Percentiles rank a stretch among this genome's conserved stretches.
phyloP scores from a whole-genome alignment of 2,329 filamentous ascomycete genomes.

The Cladorrhinum sp. region DNA sequence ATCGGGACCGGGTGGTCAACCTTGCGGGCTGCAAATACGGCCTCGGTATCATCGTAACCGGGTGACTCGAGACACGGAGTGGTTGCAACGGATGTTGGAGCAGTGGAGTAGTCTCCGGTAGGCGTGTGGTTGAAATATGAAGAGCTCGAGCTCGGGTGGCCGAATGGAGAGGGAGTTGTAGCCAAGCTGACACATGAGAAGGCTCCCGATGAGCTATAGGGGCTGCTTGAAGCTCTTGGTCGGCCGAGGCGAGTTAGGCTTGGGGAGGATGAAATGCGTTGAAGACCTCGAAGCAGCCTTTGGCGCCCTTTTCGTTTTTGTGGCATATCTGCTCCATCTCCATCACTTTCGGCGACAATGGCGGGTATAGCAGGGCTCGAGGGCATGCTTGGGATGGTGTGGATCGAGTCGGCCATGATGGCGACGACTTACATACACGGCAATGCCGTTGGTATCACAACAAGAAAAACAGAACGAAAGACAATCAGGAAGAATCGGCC shows the following conservation, averaged over 20 bases:
- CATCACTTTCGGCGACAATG: constrained; percentile 4
- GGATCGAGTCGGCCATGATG: constrained; percentile 25
- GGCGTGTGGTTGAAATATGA: constrained; percentile 32
- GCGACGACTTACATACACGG: not conserved
- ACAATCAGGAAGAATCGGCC: not conserved
- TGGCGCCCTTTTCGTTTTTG: constrained; percentile 56
- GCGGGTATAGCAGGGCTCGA: constrained; percentile 15
- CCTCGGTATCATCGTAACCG: constrained; percentile 41
- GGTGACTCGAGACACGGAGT: constrained; percentile 42
- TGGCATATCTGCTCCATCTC: not conserved
- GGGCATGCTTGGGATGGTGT: constrained; percentile 15
- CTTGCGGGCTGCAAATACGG: constrained; percentile 52
- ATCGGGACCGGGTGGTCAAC: constrained; percentile 47
- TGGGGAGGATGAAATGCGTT: constrained; percentile 78
- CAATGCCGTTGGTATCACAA: not conserved
- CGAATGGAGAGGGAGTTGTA: constrained; percentile 42
- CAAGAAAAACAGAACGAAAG: not conserved
- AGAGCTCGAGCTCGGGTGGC: constrained; percentile 34
- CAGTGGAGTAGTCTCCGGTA: constrained; percentile 32
- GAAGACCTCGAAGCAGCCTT: constrained; percentile 68
- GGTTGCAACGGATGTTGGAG: constrained; percentile 39
- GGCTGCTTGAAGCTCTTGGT: constrained; percentile 64
- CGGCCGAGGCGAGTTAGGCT: constrained; percentile 64
- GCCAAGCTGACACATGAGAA: constrained; percentile 56
- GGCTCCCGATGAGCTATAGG: constrained; percentile 55